A percentile compares a stretch with the other conserved stretches of the same genome.
phyloP scores from a whole-genome alignment of 2,329 filamentous ascomycete species.

The Lizonia empirigonia region DNA sequence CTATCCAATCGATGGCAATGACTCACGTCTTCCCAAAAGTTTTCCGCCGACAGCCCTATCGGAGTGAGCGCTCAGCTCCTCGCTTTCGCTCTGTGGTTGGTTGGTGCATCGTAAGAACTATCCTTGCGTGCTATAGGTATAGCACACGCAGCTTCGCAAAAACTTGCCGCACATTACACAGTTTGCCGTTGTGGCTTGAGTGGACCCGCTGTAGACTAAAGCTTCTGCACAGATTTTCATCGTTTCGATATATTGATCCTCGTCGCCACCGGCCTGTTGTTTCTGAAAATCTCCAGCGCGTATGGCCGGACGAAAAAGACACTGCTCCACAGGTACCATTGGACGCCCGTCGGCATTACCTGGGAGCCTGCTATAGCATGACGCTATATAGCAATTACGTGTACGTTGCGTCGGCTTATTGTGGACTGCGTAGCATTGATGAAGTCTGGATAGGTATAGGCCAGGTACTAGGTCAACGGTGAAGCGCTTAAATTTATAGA shows the following conservation, averaged over 20 bases:
- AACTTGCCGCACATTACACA: conserved; percentile 1
- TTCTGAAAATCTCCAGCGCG: not conserved
- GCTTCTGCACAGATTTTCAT: conserved; percentile 12
- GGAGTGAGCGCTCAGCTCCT: not conserved
- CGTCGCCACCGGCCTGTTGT: not conserved
- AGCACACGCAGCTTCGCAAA: conserved; percentile 3
- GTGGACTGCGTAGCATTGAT: too few species aligned
- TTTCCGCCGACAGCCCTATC: not conserved
- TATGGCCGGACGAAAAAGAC: not conserved
- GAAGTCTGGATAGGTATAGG: too few species aligned
- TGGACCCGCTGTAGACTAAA: conserved; percentile 3
- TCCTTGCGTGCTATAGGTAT: conserved; percentile 7
- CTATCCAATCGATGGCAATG: not conserved
- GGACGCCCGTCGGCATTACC: too few species aligned
- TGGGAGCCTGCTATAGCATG: too few species aligned
- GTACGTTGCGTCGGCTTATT: too few species aligned
- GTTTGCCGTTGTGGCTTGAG: not conserved
- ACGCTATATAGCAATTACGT: too few species aligned
- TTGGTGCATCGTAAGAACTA: conserved; percentile 8
- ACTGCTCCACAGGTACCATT: not conserved
- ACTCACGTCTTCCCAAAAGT: not conserved
- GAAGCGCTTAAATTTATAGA: too few species aligned
- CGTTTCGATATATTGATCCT: conserved; percentile 20
- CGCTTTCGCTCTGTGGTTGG: not conserved
- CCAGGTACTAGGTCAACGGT: too few species aligned